phyloP scores from a whole-genome alignment of 306 rosid genomes.

The Senna tora region DNA sequence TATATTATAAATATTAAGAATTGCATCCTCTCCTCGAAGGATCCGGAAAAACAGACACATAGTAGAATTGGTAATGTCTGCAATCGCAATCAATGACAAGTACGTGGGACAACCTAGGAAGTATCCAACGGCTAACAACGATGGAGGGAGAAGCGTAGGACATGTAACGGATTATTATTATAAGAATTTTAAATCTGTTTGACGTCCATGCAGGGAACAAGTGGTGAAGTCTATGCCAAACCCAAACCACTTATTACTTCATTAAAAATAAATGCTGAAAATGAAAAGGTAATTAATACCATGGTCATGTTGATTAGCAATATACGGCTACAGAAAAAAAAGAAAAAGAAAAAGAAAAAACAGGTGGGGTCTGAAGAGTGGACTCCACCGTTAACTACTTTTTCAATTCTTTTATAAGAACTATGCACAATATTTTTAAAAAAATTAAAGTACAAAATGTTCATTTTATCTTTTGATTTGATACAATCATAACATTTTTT shows the following conservation, averaged over 20 bases:
- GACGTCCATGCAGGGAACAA: conserved; percentile 16
- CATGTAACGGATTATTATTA: conserved; percentile 3
- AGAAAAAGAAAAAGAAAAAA: too few relatives aligned
- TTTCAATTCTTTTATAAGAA: too few relatives aligned
- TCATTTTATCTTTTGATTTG: too few relatives aligned
- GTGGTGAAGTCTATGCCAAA: background rate
- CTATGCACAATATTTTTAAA: too few relatives aligned
- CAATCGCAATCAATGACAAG: conserved; percentile 5
- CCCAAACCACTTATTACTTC: too few relatives aligned
- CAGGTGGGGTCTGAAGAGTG: too few relatives aligned
- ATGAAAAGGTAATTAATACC: background rate
- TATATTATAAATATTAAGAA: background rate
- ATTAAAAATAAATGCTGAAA: conserved; percentile 21
- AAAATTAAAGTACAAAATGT: too few relatives aligned
- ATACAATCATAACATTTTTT: too few relatives aligned
- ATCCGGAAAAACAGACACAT: background rate
- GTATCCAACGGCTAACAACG: background rate
- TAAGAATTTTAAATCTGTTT: background rate
- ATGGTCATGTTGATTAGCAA: too few relatives aligned
- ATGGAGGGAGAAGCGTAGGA: conserved; percentile 1
- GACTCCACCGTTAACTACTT: too few relatives aligned
- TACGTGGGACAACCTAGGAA: background rate
- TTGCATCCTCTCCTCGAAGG: too few relatives aligned
- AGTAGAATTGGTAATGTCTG: background rate
- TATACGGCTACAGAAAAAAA: too few relatives aligned